These are phyloP conservation scores for Physocladia obscura DNA, from an alignment of 192 early-diverging fungal genomes.

Conservation along the genomic window DNA sequence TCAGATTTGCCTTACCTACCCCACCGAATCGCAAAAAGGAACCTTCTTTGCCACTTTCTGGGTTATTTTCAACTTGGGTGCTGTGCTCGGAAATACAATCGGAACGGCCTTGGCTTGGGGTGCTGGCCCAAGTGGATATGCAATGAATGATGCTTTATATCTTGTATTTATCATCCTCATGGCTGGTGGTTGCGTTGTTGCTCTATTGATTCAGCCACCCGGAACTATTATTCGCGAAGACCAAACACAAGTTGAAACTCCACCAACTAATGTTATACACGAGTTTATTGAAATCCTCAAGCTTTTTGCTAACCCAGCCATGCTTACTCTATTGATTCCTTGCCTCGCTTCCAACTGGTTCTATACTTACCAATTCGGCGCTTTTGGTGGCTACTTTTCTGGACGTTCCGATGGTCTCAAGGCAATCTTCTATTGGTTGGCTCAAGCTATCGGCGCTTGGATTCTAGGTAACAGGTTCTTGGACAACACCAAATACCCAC, in stretches of 20 bases:
- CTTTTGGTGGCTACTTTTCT: conserved; percentile 17
- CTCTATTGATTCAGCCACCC: conserved; percentile 61
- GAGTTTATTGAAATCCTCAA: conserved; percentile 56
- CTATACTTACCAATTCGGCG: conserved; percentile 73
- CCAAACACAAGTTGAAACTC: conserved; percentile 65
- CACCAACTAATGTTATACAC: conserved; percentile 63
- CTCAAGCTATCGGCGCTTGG: conserved; percentile 19
- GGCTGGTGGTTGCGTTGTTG: conserved; percentile 38
- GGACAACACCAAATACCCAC: conserved; percentile 55
- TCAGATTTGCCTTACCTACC: conserved; percentile 85
- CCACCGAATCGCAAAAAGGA: conserved; percentile 77
- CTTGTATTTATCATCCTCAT: conserved; percentile 71
- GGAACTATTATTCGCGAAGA: conserved; percentile 69
- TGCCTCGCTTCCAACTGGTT: conserved; percentile 70
- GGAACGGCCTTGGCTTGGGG: conserved; percentile 72
- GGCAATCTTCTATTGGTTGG: conserved; percentile 24
- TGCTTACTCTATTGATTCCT: conserved; percentile 54
- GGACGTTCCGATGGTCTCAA: conserved; percentile 22
- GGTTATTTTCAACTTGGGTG: conserved; percentile 84
- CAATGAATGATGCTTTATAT: conserved; percentile 71
- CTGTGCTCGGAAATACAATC: conserved; percentile 75
- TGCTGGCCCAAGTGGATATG: conserved; percentile 25
- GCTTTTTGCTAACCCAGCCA: conserved; percentile 69
- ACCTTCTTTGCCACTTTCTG: conserved; percentile 83
- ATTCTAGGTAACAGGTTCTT: conserved; percentile 33